Base-by-base conservation (phyloP, 305 asterid species). In the Solanum chacoense region DNA sequence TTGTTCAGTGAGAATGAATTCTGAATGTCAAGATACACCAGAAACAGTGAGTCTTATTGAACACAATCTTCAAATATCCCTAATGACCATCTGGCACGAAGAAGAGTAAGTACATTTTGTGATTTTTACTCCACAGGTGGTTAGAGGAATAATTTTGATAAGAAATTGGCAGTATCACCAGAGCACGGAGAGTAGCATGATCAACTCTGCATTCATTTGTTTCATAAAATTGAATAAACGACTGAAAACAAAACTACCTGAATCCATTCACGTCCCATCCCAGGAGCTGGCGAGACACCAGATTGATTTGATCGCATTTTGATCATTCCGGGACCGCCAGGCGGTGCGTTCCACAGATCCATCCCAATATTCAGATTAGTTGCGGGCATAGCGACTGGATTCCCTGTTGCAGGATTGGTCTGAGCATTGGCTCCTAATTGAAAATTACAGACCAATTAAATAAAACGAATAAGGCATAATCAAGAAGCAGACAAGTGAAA, bases 331-430 rank as follows among this genome's bases (percentile, higher is more conserved):
- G 99, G 90, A 88, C 92, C 93, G 65, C 92, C 93, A 89, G 96
- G 92, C 20, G 94, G 89, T 50, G 93, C 91, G 88, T 95, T 96
- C 99, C 99, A 97, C 89, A 96, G 88, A 91, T 94, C 98, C 99
- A 96, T 96, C 78, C 99, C 99, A 65, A 95, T 96, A 88, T 97
- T 97, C 91, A 95, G 93, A 92, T 96, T 97, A 85, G 98, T 93
- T 34, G 92, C 93, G 84, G 99, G 95, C 87, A 84, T 59, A 85
- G 93, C 96, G 3, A 84, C 75, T 63, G 98, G 94, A 94, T 94
- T 94, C 78, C 98, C 98, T 85, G 95, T 93, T 81, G 92, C 96
- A 29, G 98, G 90, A 87, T 92, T 84, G 50, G 24, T 59, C 87
- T 84, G 87, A 84, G 75, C 11, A 84, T 37, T 59, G 87, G 75